Conservation (phyloP, 148 eudicot genomes). For the Rhododendron henanense region DNA sequence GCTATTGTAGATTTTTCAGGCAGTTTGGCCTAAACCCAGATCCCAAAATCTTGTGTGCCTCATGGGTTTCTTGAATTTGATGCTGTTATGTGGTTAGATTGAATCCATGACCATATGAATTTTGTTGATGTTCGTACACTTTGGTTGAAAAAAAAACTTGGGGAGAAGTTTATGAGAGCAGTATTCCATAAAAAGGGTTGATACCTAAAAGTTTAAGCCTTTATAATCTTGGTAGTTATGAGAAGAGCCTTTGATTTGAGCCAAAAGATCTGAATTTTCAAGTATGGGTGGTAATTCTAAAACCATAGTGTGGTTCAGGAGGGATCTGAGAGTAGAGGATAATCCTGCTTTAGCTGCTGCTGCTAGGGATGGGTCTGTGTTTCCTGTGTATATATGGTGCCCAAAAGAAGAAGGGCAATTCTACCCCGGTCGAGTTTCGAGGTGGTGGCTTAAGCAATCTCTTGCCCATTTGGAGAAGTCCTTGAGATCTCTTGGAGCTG, state of each 20-base stretch:
- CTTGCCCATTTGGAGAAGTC: constrained; percentile 65
- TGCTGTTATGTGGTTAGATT: not conserved
- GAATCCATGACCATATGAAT: not conserved
- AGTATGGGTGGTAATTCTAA: constrained; percentile 44
- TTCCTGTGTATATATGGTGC: constrained; percentile 88
- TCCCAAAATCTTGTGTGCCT: not conserved
- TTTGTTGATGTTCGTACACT: not conserved
- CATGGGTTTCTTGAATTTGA: not conserved
- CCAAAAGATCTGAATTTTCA: constrained; percentile 5
- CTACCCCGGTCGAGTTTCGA: constrained; percentile 86
- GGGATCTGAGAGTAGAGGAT: constrained; percentile 94
- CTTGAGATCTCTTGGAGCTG: constrained; percentile 74
- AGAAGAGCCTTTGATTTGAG: constrained; percentile 2
- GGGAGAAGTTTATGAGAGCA: not conserved
- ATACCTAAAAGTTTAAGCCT: not conserved
- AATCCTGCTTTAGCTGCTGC: constrained; percentile 93
- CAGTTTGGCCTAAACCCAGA: constrained; percentile 4
- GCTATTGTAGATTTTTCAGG: constrained; percentile 4
- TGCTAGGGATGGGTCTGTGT: constrained; percentile 74
- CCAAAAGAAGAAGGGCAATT: constrained; percentile 95
- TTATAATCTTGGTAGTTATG: not conserved
- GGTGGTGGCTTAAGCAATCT: constrained; percentile 99
- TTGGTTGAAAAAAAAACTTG: not conserved
- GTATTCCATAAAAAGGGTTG: not conserved
- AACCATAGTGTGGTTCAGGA: constrained; percentile 94